These are phyloP conservation scores for Amniculicola lignicola DNA, from an alignment of 495 filamentous ascomycete species.

Conservation along the genomic window DNA sequence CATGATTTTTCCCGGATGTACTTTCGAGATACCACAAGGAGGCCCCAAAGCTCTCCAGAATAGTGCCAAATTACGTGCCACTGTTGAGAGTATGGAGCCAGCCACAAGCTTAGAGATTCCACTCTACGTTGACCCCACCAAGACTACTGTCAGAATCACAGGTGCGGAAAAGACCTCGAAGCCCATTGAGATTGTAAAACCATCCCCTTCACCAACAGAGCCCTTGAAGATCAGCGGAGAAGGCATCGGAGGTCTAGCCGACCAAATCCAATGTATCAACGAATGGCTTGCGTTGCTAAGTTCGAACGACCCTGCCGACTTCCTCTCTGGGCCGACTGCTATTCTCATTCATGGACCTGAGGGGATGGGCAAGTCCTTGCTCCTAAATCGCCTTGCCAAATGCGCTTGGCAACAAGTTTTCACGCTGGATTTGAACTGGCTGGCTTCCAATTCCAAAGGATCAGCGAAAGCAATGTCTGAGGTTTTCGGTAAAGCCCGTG, in stretches of 20 bases:
- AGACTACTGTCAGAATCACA: conserved; percentile 22
- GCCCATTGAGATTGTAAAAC: conserved; percentile 2
- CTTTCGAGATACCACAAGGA: conserved; percentile 25
- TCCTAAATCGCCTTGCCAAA: conserved; percentile 64
- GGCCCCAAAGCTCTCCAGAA: conserved; percentile 10
- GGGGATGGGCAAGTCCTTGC: conserved; percentile 75
- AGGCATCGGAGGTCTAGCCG: conserved; percentile 61
- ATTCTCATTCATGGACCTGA: conserved; percentile 78
- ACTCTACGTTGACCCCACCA: conserved; percentile 29
- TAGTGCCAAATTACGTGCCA: conserved; percentile 5
- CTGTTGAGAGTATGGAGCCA: conserved; percentile 15
- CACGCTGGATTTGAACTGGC: conserved; percentile 56
- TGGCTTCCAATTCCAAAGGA: conserved; percentile 43
- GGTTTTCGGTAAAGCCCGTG: conserved; percentile 67
- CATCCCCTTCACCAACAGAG: neutral
- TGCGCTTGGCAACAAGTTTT: conserved; percentile 67
- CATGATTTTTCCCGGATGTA: conserved; percentile 21
- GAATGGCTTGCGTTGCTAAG: conserved; percentile 61
- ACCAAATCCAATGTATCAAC: conserved; percentile 64
- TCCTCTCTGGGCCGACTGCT: conserved; percentile 19
- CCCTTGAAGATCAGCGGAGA: conserved; percentile 39
- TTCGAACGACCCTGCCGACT: conserved; percentile 44
- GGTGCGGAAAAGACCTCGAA: neutral
- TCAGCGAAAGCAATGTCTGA: conserved; percentile 50
- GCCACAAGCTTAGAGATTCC: conserved; percentile 23